Evolutionary conservation across 2,329 filamentous ascomycete genomes (phyloP), one percentile per base, ranked within the genome.

Genomic region (Zasmidium cellare): DNA sequence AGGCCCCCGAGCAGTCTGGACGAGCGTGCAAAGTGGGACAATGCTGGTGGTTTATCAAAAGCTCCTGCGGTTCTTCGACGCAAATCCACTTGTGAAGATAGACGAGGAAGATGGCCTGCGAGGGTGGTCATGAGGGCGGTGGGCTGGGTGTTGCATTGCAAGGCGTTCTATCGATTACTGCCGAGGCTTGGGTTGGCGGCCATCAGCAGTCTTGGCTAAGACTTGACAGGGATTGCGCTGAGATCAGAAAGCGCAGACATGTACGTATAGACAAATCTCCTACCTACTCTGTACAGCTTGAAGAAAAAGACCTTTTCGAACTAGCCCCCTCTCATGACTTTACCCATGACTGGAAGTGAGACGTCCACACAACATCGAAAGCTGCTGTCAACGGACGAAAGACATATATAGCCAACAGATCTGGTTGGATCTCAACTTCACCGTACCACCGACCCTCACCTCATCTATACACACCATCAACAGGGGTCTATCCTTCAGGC

Each of bases 21-120:
- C 94, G 20, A 96, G 93, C 70, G 91, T 97, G 57, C 94, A 99
- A 79, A 96, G 90, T 70, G 90, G 92, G 45, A 96, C 91, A 65
- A 97, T 97, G 93, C 80, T 97, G 72, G 92, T 97, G 67, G 80
- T 97, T 73, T 97, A 97, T 75, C 93, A 97, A 77, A 89, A 87
- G 59, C 80, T 97, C 56, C 77, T 97, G 71, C 87, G 89, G 69
- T 85, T 87, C 75, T 82, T 97, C 65, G 89, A 92, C 58, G 66
- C 75, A n/a, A 76, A 80, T 67, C 76, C 77, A 16, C 68, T 79
- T 22, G 70, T 75, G 3, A 59, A 57, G 28, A 55, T 61, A 14
- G 67, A 69, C 12, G 62, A 57, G 6, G 59, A 61, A n/a, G 60
- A 63, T n/a, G 63, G 63, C 14, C 47, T 67, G 58, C 54, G 65